phyloP scores from a whole-genome alignment of 1,139 yeast species.

The Taphrina deformans region DNA sequence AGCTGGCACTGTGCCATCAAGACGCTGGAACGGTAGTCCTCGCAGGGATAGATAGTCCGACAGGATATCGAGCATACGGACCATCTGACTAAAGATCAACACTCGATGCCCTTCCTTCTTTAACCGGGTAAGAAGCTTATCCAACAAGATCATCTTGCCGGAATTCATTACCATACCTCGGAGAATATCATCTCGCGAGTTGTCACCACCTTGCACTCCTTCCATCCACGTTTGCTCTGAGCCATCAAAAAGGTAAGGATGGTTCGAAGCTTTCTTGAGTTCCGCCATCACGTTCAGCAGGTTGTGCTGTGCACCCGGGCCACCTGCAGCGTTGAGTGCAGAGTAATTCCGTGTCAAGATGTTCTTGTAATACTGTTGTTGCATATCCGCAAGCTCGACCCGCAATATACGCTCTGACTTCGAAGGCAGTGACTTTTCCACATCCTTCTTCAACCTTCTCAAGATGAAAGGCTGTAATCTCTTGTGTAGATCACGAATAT shows the following conservation, averaged over 20 bases:
- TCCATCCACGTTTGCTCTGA: conserved; percentile 79
- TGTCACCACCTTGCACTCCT: conserved; percentile 56
- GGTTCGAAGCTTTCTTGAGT: conserved; percentile 93
- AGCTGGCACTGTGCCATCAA: conserved; percentile 96
- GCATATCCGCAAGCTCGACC: conserved; percentile 92
- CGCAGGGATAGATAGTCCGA: conserved; percentile 90
- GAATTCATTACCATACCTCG: conserved; percentile 96
- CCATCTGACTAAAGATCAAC: conserved; percentile 94
- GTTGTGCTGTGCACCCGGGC: conserved; percentile 76
- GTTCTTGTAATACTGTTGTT: conserved; percentile 91
- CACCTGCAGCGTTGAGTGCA: conserved; percentile 82
- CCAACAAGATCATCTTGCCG: conserved; percentile 95
- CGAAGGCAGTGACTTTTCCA: conserved; percentile 91
- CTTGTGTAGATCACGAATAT: conserved; percentile 79
- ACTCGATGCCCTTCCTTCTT: conserved; percentile 95
- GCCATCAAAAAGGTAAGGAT: conserved; percentile 90
- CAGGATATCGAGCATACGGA: conserved; percentile 82
- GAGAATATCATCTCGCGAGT: conserved; percentile 72
- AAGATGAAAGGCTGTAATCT: conserved; percentile 87
- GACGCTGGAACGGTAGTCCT: conserved; percentile 86
- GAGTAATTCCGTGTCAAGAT: conserved; percentile 86
- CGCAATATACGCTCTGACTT: conserved; percentile 92
- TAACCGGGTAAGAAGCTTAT: conserved; percentile 78
- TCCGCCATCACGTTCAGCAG: conserved; percentile 91
- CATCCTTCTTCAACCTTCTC: conserved; percentile 93